A percentile compares a stretch with the other conserved stretches of the same genome.
These are phyloP conservation scores for Pyrus pyrifolia DNA, from an alignment of 306 rosid species.

Conservation along the genomic window DNA sequence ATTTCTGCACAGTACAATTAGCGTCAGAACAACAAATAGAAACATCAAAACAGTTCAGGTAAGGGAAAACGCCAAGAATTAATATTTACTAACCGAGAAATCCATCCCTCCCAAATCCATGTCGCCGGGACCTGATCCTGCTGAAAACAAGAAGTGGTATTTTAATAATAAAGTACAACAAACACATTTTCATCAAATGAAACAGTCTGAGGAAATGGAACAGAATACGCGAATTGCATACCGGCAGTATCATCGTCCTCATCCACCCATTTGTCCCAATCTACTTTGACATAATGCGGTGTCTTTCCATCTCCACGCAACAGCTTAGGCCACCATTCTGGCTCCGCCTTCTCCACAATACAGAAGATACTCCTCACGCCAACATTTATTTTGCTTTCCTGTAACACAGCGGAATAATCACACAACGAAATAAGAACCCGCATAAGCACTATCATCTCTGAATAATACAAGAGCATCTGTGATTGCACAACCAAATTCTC, in stretches of 20 bases:
- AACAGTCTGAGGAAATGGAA: neutral
- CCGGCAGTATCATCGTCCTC: conserved; percentile 73
- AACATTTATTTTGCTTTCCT: conserved; percentile 85
- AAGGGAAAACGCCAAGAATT: neutral
- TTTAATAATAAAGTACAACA: neutral
- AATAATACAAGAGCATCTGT: neutral
- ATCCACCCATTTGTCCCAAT: conserved; percentile 98
- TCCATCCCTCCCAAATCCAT: conserved; percentile 90
- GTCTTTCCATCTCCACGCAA: conserved; percentile 67
- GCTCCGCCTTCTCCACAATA: conserved; percentile 77
- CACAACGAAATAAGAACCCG: neutral
- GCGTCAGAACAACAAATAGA: neutral
- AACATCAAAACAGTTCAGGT: neutral
- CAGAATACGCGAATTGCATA: neutral
- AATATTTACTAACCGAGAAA: conserved; percentile 64
- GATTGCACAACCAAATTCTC: conserved; percentile 2
- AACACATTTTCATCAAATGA: neutral
- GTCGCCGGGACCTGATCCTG: conserved; percentile 41
- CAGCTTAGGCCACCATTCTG: conserved; percentile 82
- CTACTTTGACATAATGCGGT: conserved; percentile 86
- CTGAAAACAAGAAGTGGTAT: neutral
- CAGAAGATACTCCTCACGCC: conserved; percentile 76
- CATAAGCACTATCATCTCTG: neutral
- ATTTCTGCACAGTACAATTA: conserved; percentile 41
- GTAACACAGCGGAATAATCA: neutral